Base-by-base conservation (phyloP, 225 moss, liverwort and hornwort genomes). In the Physcomitrium patens region DNA sequence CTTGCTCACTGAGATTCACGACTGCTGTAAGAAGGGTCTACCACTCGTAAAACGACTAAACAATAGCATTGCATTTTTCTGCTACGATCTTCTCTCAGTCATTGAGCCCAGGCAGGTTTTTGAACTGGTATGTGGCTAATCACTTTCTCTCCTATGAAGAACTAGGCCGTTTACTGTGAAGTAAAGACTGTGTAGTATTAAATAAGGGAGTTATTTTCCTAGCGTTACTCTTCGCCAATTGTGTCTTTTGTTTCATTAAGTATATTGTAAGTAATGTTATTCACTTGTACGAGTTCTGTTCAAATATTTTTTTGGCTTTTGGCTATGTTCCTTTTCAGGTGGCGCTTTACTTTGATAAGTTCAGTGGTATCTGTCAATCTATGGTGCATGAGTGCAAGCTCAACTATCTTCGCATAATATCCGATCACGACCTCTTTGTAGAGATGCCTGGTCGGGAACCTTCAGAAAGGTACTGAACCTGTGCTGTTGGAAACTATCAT, bases 311-410 rank as follows among this genome's bases (percentile, higher is more conserved):
- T 37, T 37, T 37, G 31, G 31, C 31, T 7, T 7, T 37, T 37
- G 31, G 2, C 23, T 18, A 23, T 28, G 56, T 67, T 50, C 46
- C 73, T 63, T 74, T 78, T 2, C 65, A 96, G 96, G 96, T 99
- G 79, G 90, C 93, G 51, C 86, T 94, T 3, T 99, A 94, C 84
- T 93, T 99, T 16, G 94, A 99, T 77, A 99, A 99, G 77, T 99
- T 94, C 67, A 84, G 90, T 66, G 94, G 97, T 66, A 80, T 93
- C 54, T 99, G 94, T 73, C 97, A 88, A 83, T 83, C 76, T 58
- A 89, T 90, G 72, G 87, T 99, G 69, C 94, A 99, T 83, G 97
- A 99, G 68, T 99, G 97, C 89, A 99, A 99, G 85, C 94, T 99
- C 70, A 91, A 90, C 57, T 99, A 94, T 86, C 85, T 99, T 60